Evolutionary conservation across 2,329 filamentous ascomycete species (phyloP).

Genomic region (Fusarium phyllophilum): DNA sequence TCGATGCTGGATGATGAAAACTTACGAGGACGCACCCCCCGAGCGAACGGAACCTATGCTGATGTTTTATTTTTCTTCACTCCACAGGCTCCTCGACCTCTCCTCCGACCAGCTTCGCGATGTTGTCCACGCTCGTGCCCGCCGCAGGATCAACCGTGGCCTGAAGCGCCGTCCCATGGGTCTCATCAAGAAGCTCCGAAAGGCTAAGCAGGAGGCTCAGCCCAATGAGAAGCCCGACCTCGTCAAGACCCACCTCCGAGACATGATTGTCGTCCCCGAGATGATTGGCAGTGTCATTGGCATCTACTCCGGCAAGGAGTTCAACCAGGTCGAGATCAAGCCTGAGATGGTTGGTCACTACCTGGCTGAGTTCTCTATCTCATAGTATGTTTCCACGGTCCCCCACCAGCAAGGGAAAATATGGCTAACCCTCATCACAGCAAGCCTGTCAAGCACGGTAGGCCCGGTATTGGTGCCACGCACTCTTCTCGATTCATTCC

Average conservation of each 20-base stretch:
- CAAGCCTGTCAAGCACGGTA: slow-evolving; percentile 99
- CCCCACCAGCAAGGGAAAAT: neutral
- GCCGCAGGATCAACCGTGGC: slow-evolving; percentile 98
- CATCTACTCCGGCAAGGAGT: slow-evolving; percentile 99
- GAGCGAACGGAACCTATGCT: slow-evolving; percentile 29
- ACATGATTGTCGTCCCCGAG: slow-evolving; percentile 99
- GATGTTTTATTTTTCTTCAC: slow-evolving; percentile 26
- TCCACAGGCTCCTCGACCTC: slow-evolving; percentile 92
- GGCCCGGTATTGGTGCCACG: slow-evolving; percentile 99
- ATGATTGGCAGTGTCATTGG: slow-evolving; percentile 99
- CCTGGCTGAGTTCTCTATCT: slow-evolving; percentile 99
- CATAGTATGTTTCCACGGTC: slow-evolving; percentile 78
- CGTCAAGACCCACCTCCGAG: slow-evolving; percentile 98
- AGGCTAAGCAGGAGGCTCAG: slow-evolving; percentile 98
- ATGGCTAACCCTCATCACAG: slow-evolving; percentile 67
- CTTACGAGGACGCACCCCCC: slow-evolving; percentile 2
- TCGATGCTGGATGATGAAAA: slow-evolving; percentile 26
- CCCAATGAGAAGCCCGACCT: slow-evolving; percentile 99
- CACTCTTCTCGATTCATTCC: slow-evolving; percentile 99
- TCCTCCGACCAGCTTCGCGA: slow-evolving; percentile 98
- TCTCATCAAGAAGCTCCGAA: slow-evolving; percentile 99
- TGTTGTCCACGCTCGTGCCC: slow-evolving; percentile 98
- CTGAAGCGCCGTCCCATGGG: slow-evolving; percentile 99
- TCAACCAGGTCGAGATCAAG: slow-evolving; percentile 99
- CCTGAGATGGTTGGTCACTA: slow-evolving; percentile 99